phyloP scores from a whole-genome alignment of 2,329 filamentous ascomycete genomes.

The Aspergillus glaucus region DNA sequence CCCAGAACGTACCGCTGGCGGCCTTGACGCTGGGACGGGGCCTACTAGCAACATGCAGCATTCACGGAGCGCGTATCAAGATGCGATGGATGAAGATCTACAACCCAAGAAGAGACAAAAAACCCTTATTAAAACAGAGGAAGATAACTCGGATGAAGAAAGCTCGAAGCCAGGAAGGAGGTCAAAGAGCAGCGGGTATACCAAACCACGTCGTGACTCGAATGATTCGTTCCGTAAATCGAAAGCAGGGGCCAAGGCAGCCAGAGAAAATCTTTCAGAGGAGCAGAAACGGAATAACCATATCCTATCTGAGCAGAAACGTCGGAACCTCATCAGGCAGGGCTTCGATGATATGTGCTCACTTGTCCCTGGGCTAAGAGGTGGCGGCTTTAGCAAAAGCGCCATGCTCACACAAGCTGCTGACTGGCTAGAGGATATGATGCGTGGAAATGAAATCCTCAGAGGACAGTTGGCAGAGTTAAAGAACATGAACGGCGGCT shows the following conservation, averaged over 20 bases:
- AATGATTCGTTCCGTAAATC: constrained; percentile 32
- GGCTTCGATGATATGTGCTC: constrained; percentile 75
- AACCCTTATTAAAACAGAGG: constrained; percentile 33
- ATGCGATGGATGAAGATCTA: constrained; percentile 16
- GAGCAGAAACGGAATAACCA: constrained; percentile 81
- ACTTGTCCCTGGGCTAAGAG: constrained; percentile 67
- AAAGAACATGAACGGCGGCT: constrained; percentile 29
- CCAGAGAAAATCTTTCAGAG: constrained; percentile 61
- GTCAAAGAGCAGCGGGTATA: constrained; percentile 38
- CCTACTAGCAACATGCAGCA: constrained; percentile 6
- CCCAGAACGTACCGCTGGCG: constrained; percentile 34
- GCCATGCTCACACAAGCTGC: constrained; percentile 68
- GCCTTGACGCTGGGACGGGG: constrained; percentile 12
- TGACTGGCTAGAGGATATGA: constrained; percentile 68
- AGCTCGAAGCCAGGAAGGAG: constrained; percentile 37
- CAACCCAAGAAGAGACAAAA: constrained; percentile 29
- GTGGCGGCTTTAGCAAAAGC: constrained; percentile 76
- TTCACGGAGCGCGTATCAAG: constrained; percentile 10
- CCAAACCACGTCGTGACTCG: constrained; percentile 28
- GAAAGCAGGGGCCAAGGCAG: constrained; percentile 24
- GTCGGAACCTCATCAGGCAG: constrained; percentile 71
- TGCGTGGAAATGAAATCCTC: constrained; percentile 61
- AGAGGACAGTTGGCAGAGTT: constrained; percentile 48
- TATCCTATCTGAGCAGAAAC: constrained; percentile 80
- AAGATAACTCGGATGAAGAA: constrained; percentile 29